phyloP scores from a whole-genome alignment of 331 rosid genomes.

The Malus hybrid region DNA sequence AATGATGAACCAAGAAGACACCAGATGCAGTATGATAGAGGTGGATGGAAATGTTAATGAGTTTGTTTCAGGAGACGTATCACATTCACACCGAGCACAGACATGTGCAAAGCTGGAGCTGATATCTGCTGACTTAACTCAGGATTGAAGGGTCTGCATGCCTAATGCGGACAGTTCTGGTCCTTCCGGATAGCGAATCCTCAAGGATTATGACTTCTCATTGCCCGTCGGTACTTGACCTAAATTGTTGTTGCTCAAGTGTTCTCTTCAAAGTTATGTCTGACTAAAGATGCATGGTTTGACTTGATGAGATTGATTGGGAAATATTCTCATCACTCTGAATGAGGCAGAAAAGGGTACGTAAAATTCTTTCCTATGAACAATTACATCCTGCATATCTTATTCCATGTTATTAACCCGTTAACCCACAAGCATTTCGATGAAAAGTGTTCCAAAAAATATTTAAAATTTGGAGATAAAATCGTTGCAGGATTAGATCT shows the following conservation, averaged over 20 bases:
- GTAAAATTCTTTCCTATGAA: background rate
- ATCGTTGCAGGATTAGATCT: background rate
- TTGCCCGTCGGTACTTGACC: background rate
- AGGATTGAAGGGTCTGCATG: background rate
- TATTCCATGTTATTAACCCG: background rate
- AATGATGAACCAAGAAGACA: constrained; percentile 30
- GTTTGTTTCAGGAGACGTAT: constrained; percentile 29
- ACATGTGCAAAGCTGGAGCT: constrained; percentile 18
- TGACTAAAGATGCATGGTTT: background rate
- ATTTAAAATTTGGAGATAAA: background rate
- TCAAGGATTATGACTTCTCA: background rate
- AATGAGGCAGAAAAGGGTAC: background rate
- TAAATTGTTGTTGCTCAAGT: background rate
- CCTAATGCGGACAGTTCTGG: background rate
- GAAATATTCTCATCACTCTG: background rate
- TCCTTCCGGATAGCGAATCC: background rate
- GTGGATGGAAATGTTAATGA: constrained; percentile 32
- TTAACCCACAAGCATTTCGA: background rate
- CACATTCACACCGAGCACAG: constrained; percentile 10
- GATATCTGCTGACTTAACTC: constrained; percentile 7
- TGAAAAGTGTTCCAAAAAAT: background rate
- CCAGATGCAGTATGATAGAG: constrained; percentile 38
- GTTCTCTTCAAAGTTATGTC: background rate
- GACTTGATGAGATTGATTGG: background rate
- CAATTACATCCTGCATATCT: background rate